phyloP scores from a whole-genome alignment of 139 green algal genomes.

The Closterium sp. region DNA sequence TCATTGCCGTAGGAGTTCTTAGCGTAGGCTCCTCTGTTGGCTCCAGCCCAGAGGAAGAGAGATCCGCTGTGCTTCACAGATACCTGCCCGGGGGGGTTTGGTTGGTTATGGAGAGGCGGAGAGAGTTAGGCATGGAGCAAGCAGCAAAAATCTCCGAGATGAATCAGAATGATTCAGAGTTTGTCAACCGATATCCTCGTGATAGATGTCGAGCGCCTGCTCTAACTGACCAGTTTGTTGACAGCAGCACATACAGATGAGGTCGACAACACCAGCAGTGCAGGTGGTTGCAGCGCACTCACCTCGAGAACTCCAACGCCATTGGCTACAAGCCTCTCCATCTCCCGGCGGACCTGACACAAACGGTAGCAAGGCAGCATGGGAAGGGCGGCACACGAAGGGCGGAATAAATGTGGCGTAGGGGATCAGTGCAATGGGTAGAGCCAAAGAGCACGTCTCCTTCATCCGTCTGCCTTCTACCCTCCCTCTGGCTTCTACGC shows the following conservation, averaged over 20 bases:
- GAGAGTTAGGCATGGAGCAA: not conserved
- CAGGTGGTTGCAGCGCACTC: not conserved
- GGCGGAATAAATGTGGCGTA: not conserved
- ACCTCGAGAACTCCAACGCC: not conserved
- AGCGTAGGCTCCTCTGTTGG: conserved; percentile 10
- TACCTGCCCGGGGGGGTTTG: not conserved
- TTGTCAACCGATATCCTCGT: too few relatives aligned
- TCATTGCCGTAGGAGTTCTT: conserved; percentile 41
- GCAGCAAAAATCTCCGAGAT: too few relatives aligned
- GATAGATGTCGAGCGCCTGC: too few relatives aligned
- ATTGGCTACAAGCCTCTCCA: not conserved
- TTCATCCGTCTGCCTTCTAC: not conserved
- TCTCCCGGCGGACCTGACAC: not conserved
- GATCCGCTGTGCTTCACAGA: conserved; percentile 35
- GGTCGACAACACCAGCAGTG: not conserved
- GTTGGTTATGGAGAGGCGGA: not conserved
- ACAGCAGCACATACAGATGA: not conserved
- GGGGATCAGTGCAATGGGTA: not conserved
- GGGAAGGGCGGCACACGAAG: not conserved
- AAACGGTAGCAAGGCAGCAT: not conserved
- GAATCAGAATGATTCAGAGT: not conserved
- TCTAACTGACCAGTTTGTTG: too few relatives aligned
- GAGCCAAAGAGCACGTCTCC: not conserved
- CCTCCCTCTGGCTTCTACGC: not conserved
- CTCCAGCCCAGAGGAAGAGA: conserved; percentile 30